Evolutionary conservation across 331 rosid species (phyloP).

Genomic region (Pyracantha coccinea): DNA sequence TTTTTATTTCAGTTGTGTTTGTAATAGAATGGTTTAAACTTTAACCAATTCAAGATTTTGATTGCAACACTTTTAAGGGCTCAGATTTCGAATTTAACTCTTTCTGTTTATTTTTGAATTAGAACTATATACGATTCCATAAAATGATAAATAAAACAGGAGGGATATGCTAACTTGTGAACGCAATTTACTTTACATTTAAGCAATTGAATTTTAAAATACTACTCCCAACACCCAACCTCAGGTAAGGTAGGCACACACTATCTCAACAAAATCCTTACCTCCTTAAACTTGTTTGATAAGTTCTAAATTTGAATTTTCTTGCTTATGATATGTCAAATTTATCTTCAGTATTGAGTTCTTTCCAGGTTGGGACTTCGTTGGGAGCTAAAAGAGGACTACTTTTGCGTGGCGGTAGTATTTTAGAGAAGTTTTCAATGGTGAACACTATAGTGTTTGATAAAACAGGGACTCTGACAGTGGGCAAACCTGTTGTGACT

Average conservation of each 20-base stretch:
- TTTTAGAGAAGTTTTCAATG: slow-evolving; percentile 87
- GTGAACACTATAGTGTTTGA: slow-evolving; percentile 82
- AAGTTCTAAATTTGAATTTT: not conserved
- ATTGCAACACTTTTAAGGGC: not conserved
- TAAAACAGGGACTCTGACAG: slow-evolving; percentile 95
- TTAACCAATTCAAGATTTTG: not conserved
- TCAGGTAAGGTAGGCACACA: not conserved
- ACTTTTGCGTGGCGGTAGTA: slow-evolving; percentile 90
- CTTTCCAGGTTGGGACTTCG: slow-evolving; percentile 89
- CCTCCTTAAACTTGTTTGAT: not conserved
- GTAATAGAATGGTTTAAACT: not conserved
- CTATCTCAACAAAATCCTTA: not conserved
- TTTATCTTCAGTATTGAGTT: not conserved
- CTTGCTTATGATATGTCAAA: not conserved
- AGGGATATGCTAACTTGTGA: not conserved
- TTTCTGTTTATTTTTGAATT: not conserved
- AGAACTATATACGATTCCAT: not conserved
- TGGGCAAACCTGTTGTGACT: slow-evolving; percentile 90
- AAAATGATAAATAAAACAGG: not conserved
- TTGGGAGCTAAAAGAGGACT: slow-evolving; percentile 90
- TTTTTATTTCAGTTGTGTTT: too few relatives aligned
- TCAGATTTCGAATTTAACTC: not conserved
- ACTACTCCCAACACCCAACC: not conserved
- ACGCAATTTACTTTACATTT: not conserved
- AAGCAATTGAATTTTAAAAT: not conserved